A percentile compares a stretch with the other conserved stretches of the same genome.
These are phyloP conservation scores for Microsporum ferrugineum DNA, from an alignment of 2,329 filamentous ascomycete genomes.

Conservation along the genomic window DNA sequence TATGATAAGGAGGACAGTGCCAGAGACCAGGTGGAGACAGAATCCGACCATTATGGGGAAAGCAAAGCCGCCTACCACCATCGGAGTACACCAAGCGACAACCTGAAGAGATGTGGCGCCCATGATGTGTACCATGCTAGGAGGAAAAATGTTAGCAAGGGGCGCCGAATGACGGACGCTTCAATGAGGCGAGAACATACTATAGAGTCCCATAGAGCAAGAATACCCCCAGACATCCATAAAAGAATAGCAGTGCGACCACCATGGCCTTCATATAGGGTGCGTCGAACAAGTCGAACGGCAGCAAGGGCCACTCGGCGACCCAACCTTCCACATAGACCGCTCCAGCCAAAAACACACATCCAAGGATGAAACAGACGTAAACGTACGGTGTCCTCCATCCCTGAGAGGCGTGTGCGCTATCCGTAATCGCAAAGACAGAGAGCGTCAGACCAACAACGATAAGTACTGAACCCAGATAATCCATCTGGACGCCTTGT, in stretches of 20 bases:
- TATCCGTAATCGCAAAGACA: slow-evolving; percentile 65
- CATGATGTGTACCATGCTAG: slow-evolving; percentile 50
- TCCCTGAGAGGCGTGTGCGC: slow-evolving; percentile 53
- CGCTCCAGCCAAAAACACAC: slow-evolving; percentile 47
- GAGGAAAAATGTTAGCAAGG: slow-evolving; percentile 1
- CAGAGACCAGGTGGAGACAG: slow-evolving; percentile 55
- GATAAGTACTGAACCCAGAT: slow-evolving; percentile 50
- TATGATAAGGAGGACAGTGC: slow-evolving; percentile 51
- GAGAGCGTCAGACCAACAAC: slow-evolving; percentile 56
- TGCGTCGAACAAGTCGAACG: slow-evolving; percentile 56
- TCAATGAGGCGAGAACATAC: slow-evolving; percentile 30
- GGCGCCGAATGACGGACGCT: not conserved
- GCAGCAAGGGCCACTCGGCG: slow-evolving; percentile 55
- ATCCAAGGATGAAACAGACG: slow-evolving; percentile 52
- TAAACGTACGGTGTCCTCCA: slow-evolving; percentile 67
- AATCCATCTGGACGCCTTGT: slow-evolving; percentile 53
- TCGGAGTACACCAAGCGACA: slow-evolving; percentile 57
- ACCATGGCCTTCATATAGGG: slow-evolving; percentile 57
- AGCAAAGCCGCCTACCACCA: slow-evolving; percentile 56
- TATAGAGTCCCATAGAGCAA: slow-evolving; percentile 60
- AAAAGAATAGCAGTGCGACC: slow-evolving; percentile 52
- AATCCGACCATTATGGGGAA: slow-evolving; percentile 53
- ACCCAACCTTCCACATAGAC: slow-evolving; percentile 65
- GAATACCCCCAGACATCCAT: slow-evolving; percentile 57
- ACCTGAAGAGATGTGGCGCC: slow-evolving; percentile 49